Evolutionary conservation across 768 basidiomycete species (phyloP).

Genomic region (Panaeolus cyanescens): DNA sequence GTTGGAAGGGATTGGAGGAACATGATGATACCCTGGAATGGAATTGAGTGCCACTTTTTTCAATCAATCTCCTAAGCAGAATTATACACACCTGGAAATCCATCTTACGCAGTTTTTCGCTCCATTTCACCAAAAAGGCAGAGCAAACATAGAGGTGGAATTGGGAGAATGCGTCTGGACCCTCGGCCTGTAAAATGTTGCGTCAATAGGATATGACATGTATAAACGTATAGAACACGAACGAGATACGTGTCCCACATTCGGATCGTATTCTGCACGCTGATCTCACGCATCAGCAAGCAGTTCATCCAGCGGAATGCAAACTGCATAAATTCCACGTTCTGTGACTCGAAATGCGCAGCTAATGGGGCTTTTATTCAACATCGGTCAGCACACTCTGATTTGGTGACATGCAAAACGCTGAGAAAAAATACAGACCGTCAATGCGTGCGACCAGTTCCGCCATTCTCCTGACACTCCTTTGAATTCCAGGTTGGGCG

Average conservation of each 20-base stretch:
- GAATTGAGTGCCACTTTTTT: slow-evolving; percentile 4
- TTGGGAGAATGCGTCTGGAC: slow-evolving; percentile 96
- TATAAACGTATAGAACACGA: slow-evolving; percentile 26
- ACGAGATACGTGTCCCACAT: slow-evolving; percentile 99
- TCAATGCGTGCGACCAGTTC: slow-evolving; percentile 91
- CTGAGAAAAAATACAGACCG: slow-evolving; percentile 42
- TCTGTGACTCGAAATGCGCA: slow-evolving; percentile 83
- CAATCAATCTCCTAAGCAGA: background rate
- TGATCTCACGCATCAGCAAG: slow-evolving; percentile 96
- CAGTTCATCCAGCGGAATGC: slow-evolving; percentile 99
- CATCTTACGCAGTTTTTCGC: slow-evolving; percentile 90
- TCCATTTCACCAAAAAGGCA: slow-evolving; percentile 95
- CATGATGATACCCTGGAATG: slow-evolving; percentile 91
- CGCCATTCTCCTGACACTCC: slow-evolving; percentile 92
- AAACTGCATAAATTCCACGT: slow-evolving; percentile 99
- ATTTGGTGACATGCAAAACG: background rate
- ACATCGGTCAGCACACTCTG: slow-evolving; percentile 6
- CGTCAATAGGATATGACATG: slow-evolving; percentile 4
- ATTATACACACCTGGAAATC: slow-evolving; percentile 84
- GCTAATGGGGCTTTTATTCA: slow-evolving; percentile 71
- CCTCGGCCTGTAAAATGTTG: slow-evolving; percentile 75
- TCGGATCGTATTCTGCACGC: slow-evolving; percentile 92
- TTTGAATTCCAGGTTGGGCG: slow-evolving; percentile 94
- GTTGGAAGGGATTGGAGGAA: slow-evolving; percentile 93
- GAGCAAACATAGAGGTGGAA: slow-evolving; percentile 99